These are phyloP conservation scores for Coleophoma cylindrospora DNA, from an alignment of 2,329 filamentous ascomycete species.

Conservation along the genomic window DNA sequence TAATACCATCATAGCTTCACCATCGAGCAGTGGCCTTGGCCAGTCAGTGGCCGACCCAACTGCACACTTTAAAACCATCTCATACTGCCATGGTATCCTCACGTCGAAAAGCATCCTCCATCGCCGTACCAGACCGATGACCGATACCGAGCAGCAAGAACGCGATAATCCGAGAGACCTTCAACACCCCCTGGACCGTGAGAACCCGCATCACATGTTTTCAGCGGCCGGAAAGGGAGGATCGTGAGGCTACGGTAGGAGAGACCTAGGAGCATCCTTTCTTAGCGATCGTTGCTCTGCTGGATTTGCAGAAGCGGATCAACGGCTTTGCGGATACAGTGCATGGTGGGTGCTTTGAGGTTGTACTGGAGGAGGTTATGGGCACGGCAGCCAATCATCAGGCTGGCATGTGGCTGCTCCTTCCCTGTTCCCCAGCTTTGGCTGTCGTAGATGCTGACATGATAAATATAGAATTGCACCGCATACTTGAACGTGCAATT, in stretches of 20 bases:
- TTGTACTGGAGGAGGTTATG: slow-evolving; percentile 27
- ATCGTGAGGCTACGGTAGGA: background rate
- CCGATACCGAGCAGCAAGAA: background rate
- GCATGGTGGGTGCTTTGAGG: slow-evolving; percentile 22
- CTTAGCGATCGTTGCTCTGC: slow-evolving; percentile 19
- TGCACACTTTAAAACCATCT: background rate
- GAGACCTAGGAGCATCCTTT: slow-evolving; percentile 21
- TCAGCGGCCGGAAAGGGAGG: background rate
- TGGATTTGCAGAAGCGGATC: slow-evolving; percentile 19
- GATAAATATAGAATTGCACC: slow-evolving; percentile 15
- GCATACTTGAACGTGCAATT: slow-evolving; percentile 20
- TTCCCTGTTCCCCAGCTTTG: background rate
- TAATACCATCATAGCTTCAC: too few species aligned
- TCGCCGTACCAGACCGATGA: background rate
- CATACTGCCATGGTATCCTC: background rate
- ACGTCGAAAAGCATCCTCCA: background rate
- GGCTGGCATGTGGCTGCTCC: slow-evolving; percentile 11
- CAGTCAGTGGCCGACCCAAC: background rate
- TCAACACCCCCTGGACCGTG: background rate
- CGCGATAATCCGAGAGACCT: background rate
- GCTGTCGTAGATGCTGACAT: background rate
- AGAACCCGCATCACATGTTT: background rate
- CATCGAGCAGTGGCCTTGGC: slow-evolving; percentile 5
- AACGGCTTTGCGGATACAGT: slow-evolving; percentile 21
- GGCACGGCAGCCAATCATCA: slow-evolving; percentile 24